Conservation (phyloP, 176 grass and related monocot genomes). For the Lolium rigidum region DNA sequence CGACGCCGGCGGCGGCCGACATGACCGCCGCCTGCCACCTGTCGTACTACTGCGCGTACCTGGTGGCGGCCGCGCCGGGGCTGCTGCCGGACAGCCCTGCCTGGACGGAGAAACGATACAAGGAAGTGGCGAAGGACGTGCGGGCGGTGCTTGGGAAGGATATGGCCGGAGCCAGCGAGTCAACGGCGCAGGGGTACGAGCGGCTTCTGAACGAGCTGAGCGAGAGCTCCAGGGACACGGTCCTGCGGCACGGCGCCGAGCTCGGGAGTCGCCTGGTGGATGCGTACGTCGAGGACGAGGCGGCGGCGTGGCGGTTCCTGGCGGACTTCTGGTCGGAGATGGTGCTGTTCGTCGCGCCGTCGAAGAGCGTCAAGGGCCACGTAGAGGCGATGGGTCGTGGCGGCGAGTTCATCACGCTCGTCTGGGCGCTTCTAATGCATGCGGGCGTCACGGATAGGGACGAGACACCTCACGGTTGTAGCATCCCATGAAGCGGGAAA, state of each 20-base stretch:
- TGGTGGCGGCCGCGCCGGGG: slow-evolving; percentile 37
- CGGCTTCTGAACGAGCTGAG: not conserved
- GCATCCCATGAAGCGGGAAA: not conserved
- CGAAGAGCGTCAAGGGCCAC: slow-evolving; percentile 46
- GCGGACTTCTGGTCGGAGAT: slow-evolving; percentile 46
- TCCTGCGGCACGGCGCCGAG: slow-evolving; percentile 24
- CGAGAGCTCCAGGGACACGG: not conserved
- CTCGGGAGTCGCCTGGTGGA: slow-evolving; percentile 17
- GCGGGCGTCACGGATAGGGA: slow-evolving; percentile 38
- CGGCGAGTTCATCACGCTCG: slow-evolving; percentile 48
- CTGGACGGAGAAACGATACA: slow-evolving; percentile 19
- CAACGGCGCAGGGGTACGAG: not conserved
- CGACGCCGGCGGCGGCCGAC: not conserved
- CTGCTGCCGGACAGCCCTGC: slow-evolving; percentile 30
- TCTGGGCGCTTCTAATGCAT: slow-evolving; percentile 52
- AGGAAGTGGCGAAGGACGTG: slow-evolving; percentile 25
- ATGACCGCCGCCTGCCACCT: slow-evolving; percentile 29
- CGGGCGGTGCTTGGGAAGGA: not conserved
- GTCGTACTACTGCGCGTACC: slow-evolving; percentile 45
- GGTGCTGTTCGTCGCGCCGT: slow-evolving; percentile 45
- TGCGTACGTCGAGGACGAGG: slow-evolving; percentile 19
- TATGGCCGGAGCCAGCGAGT: not conserved
- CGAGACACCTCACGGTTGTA: not conserved
- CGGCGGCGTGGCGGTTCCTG: slow-evolving; percentile 26
- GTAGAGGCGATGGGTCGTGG: slow-evolving; percentile 41